Percentiles rank a stretch among this genome's conserved stretches.
phyloP scores from a whole-genome alignment of 202 grass and related monocot species.

The Tripidium arundinaceum region DNA sequence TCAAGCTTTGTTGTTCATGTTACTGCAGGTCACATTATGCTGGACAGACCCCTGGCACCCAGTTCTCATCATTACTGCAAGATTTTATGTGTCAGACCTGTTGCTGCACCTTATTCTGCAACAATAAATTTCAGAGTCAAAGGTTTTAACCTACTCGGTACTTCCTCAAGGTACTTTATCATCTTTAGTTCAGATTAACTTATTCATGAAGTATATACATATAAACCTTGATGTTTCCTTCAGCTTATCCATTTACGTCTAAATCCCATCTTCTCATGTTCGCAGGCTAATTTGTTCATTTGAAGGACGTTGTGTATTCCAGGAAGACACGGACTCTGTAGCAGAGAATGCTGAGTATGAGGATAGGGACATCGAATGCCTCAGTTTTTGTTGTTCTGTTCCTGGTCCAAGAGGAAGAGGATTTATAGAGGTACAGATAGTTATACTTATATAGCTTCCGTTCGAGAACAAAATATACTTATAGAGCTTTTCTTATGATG shows the following conservation, averaged over 20 bases:
- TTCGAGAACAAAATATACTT: not conserved
- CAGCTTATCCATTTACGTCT: constrained; percentile 18
- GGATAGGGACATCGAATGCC: constrained; percentile 33
- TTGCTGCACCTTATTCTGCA: constrained; percentile 65
- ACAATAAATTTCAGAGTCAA: constrained; percentile 60
- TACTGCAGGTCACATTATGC: constrained; percentile 66
- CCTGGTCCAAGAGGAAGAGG: constrained; percentile 86
- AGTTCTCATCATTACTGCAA: constrained; percentile 54
- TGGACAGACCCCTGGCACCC: constrained; percentile 61
- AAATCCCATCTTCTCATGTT: constrained; percentile 22
- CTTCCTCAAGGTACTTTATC: constrained; percentile 61
- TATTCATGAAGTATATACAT: constrained; percentile 3
- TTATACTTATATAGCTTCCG: not conserved
- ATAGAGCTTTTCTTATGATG: constrained; percentile 14
- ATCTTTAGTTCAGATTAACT: constrained; percentile 15
- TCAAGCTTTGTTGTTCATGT: constrained; percentile 16
- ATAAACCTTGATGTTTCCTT: constrained; percentile 9
- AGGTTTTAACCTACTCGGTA: constrained; percentile 63
- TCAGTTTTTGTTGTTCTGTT: constrained; percentile 67
- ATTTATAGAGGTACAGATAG: constrained; percentile 78
- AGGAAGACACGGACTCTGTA: constrained; percentile 53
- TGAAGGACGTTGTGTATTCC: constrained; percentile 66
- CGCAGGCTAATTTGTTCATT: constrained; percentile 85
- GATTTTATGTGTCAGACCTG: constrained; percentile 65
- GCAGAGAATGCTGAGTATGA: constrained; percentile 35